phyloP scores from a whole-genome alignment of 805 yeast species.

The Kuraishia capsulata region DNA sequence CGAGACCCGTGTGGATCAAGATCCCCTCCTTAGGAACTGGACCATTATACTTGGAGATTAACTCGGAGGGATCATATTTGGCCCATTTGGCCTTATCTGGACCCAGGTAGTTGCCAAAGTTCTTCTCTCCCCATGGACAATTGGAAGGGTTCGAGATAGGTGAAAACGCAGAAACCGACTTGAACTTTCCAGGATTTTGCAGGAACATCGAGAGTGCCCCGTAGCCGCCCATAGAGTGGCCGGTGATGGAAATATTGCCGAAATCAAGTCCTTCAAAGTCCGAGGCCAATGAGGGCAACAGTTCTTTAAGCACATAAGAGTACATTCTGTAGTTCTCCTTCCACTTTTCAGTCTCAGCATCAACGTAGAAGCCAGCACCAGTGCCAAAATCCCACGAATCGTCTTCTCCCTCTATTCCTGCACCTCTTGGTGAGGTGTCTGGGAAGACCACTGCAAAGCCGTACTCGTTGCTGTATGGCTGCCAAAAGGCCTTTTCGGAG shows the following conservation, averaged over 20 bases:
- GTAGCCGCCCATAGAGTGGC: conserved; percentile 98
- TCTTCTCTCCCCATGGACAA: conserved; percentile 85
- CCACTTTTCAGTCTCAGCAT: conserved; percentile 74
- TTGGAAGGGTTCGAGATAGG: conserved; percentile 78
- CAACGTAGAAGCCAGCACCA: conserved; percentile 92
- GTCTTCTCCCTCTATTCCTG: conserved; percentile 60
- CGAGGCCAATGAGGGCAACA: conserved; percentile 41
- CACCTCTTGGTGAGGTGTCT: conserved; percentile 94
- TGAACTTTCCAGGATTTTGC: conserved; percentile 61
- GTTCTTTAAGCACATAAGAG: conserved; percentile 68
- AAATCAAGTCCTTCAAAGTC: conserved; percentile 48
- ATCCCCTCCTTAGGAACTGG: conserved; percentile 41
- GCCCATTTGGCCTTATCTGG: conserved; percentile 51
- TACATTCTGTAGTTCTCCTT: conserved; percentile 74
- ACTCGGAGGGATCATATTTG: conserved; percentile 76
- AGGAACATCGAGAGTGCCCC: conserved; percentile 73
- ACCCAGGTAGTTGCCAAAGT: conserved; percentile 74
- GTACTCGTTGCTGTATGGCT: conserved; percentile 66
- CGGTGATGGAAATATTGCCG: conserved; percentile 65
- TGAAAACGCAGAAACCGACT: conserved; percentile 81
- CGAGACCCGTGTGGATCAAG: conserved; percentile 75
- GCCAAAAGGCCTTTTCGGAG: conserved; percentile 86
- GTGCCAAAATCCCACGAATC: conserved; percentile 80
- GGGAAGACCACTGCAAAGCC: conserved; percentile 90
- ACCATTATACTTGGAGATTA: conserved; percentile 51